phyloP scores from a whole-genome alignment of 2,329 filamentous ascomycete genomes.

The Colletotrichum noveboracense region DNA sequence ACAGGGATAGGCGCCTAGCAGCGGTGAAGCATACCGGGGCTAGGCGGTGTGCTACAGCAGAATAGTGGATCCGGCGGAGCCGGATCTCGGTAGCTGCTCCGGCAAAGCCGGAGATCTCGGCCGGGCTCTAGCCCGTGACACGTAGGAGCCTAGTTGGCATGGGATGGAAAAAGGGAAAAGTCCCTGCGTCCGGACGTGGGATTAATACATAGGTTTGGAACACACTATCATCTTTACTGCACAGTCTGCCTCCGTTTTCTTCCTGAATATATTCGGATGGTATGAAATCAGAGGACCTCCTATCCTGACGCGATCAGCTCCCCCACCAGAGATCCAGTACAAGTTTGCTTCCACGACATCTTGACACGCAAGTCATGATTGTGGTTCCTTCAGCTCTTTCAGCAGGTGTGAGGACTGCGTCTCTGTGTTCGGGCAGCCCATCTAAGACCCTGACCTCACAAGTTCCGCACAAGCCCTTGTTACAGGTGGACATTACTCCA shows the following conservation, averaged over 20 bases:
- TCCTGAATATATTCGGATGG: fast-evolving
- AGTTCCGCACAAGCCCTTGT: neutral
- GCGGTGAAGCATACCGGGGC: too few relatives aligned
- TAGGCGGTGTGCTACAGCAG: too few relatives aligned
- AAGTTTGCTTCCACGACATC: neutral
- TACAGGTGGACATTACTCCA: neutral
- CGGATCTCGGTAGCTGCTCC: too few relatives aligned
- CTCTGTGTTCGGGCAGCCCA: neutral
- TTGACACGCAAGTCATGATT: neutral
- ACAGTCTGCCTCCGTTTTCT: fast-evolving
- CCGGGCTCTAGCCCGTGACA: too few relatives aligned
- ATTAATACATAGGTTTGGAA: fast-evolving
- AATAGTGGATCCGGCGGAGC: too few relatives aligned
- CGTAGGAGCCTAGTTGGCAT: neutral
- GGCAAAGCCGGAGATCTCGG: too few relatives aligned
- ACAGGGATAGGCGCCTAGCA: too few relatives aligned
- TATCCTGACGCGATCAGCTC: neutral
- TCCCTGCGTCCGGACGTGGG: neutral
- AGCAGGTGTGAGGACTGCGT: neutral
- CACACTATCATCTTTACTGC: fast-evolving
- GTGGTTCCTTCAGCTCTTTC: neutral
- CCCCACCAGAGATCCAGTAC: neutral
- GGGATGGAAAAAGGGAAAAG: neutral
- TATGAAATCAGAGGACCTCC: neutral
- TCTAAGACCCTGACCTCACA: neutral